Conservation (phyloP, 345 rosid genomes). For the Camelina laxa region DNA sequence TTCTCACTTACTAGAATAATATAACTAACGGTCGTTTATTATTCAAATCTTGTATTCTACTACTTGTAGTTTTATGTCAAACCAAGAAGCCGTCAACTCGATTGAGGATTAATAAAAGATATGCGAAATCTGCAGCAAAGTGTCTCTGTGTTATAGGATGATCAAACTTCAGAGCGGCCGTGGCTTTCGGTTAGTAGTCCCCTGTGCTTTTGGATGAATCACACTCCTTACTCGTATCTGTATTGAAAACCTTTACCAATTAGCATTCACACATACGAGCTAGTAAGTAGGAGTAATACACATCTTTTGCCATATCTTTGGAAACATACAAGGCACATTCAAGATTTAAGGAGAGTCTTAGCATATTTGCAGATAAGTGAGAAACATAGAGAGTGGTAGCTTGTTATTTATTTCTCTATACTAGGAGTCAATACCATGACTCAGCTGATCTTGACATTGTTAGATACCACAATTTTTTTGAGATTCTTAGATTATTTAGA, state of each 20-base stretch:
- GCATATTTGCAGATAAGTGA: background rate
- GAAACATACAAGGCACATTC: conserved; percentile 30
- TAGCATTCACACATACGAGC: conserved; percentile 14
- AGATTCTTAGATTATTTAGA: conserved; percentile 17
- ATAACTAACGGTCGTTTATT: conserved; percentile 4
- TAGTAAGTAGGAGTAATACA: background rate
- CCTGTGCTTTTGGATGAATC: conserved; percentile 29
- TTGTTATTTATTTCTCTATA: conserved; percentile 28
- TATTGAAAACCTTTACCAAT: conserved; percentile 36
- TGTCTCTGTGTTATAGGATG: conserved; percentile 45
- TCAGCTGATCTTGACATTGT: conserved; percentile 36
- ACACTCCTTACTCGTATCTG: conserved; percentile 41
- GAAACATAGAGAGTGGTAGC: conserved; percentile 17
- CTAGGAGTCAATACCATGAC: conserved; percentile 33
- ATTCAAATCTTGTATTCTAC: conserved; percentile 20
- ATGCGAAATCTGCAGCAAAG: conserved; percentile 66
- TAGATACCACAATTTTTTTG: conserved; percentile 1
- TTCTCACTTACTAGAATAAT: background rate
- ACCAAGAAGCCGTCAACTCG: conserved; percentile 64
- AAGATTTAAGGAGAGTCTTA: conserved; percentile 1
- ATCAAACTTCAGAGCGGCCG: conserved; percentile 58
- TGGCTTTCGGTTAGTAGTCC: conserved; percentile 34
- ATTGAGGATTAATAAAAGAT: conserved; percentile 48
- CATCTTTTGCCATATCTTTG: conserved; percentile 7
- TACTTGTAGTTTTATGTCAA: conserved; percentile 59